Evolutionary conservation across 164 flowering plant species (phyloP), one percentile per base, ranked within the genome.

Genomic region (Pachysandra terminalis): DNA sequence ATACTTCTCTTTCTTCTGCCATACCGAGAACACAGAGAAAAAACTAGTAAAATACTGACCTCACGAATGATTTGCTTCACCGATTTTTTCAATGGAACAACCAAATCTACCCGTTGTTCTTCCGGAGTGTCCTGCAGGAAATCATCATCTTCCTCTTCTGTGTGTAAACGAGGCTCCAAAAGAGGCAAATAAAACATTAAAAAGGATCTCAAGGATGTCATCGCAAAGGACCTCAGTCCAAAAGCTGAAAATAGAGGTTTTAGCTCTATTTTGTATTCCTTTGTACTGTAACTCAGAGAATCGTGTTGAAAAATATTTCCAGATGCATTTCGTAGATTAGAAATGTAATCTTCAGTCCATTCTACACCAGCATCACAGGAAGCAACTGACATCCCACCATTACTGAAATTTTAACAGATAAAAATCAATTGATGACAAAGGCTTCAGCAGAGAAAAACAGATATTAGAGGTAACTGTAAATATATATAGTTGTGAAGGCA

Each of bases 171-270:
- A 68, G 97, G 93, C 85, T 90, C 97, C 83, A 96, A 52, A 69
- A 96, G 90, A 45, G 99, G 98, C 81, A 96, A 78, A 80, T 87
- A 96, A 74, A 68, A 84, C 72, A 87, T 54, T 60, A 90, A 69
- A 62, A 96, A 86, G 16, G 99, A 87, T 80, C 99, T 87, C 83
- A 96, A 63, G 25, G 98, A 71, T 19, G 90, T 90, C 78, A 93
- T 23, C 24, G 83, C 88, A 73, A 96, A 41, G 57, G 84, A 25
- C 79, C 59, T 89, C 74, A 72, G 79, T 56, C 80, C 84, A 75
- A 93, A 93, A 67, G 99, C 98, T 24, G 97, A 93, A 53, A 82
- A 85, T 7, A 96, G 68, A 59, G 98, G 95, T 68, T 90, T 96
- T 27, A 87, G 59, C 83, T 89, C 83, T 59, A 89, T 64, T 5